Evolutionary conservation across 805 yeast species (phyloP).

Genomic region (Metschnikowia continentalis): DNA sequence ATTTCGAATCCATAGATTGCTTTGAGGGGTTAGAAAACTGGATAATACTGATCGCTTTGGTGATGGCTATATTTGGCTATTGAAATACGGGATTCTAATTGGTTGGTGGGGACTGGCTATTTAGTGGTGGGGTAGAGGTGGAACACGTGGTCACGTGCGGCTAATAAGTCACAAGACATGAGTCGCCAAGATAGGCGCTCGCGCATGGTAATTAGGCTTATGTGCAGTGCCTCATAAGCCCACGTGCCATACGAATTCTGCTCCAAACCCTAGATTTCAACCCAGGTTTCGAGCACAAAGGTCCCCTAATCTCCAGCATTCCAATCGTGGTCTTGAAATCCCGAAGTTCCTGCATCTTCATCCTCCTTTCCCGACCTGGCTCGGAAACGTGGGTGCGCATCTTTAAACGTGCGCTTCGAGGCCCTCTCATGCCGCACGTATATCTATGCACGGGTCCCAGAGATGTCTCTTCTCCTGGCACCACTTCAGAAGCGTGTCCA

Average conservation of each 20-base stretch:
- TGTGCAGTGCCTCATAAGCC: conserved; percentile 3
- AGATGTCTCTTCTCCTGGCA: neutral
- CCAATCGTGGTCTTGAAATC: neutral
- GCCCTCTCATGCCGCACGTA: neutral
- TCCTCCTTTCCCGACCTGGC: neutral
- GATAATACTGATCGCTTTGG: no score
- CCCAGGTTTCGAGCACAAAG: no score
- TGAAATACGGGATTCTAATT: no score
- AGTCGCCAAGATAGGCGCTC: neutral
- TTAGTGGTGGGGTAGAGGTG: no score
- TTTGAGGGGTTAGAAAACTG: no score
- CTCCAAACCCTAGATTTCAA: no score
- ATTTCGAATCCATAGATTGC: no score
- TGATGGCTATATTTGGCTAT: no score
- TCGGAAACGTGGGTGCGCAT: conserved; percentile 2
- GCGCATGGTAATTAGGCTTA: neutral
- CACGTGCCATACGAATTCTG: neutral
- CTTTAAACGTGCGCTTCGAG: conserved; percentile 1
- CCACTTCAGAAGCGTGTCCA: no score
- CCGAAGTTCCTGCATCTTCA: no score
- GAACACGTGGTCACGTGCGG: neutral
- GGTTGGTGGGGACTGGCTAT: no score
- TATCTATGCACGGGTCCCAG: conserved; percentile 3
- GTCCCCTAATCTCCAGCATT: neutral
- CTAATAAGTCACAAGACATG: conserved; percentile 3